Evolutionary conservation across 768 basidiomycete species (phyloP).

Genomic region (Pseudohyphozyma bogoriensis): DNA sequence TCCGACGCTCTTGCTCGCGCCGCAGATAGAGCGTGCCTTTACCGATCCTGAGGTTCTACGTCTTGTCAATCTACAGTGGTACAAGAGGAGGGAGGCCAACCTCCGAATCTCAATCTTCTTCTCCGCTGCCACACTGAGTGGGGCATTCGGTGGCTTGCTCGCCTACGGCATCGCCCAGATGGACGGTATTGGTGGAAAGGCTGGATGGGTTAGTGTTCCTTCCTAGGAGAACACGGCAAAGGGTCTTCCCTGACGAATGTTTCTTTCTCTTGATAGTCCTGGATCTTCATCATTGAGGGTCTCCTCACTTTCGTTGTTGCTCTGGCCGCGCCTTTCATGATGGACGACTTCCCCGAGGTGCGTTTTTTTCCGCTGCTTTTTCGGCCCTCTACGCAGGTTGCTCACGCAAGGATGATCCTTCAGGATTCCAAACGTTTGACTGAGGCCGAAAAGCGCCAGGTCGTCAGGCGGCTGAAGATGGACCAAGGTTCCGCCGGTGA

Average conservation of each 20-base stretch:
- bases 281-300: slow-evolving; percentile 44
- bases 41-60: too few species aligned
- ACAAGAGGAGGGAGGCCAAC: slow-evolving; percentile 13
- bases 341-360: slow-evolving; percentile 50
- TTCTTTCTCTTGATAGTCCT: slow-evolving; percentile 32
- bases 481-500: background rate
- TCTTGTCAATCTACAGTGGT: background rate
- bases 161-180: slow-evolving; percentile 34
- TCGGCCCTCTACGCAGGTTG: too few species aligned
- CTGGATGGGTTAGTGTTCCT: slow-evolving; percentile 33
- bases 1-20: too few species aligned
- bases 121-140: slow-evolving; percentile 44
- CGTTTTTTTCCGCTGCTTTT: too few species aligned
- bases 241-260: slow-evolving; percentile 16
- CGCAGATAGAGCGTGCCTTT: too few species aligned
- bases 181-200: slow-evolving; percentile 33
- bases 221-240: too few species aligned
- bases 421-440: background rate
- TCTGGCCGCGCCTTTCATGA: slow-evolving; percentile 36
- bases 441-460: background rate
- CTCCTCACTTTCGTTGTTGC: slow-evolving; percentile 40
- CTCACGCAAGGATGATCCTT: too few species aligned
- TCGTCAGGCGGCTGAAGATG: background rate
- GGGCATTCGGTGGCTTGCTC: slow-evolving; percentile 13
- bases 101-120: slow-evolving; percentile 50